phyloP scores from a whole-genome alignment of 257 asterid genomes.

The Solanum tarapatanum region DNA sequence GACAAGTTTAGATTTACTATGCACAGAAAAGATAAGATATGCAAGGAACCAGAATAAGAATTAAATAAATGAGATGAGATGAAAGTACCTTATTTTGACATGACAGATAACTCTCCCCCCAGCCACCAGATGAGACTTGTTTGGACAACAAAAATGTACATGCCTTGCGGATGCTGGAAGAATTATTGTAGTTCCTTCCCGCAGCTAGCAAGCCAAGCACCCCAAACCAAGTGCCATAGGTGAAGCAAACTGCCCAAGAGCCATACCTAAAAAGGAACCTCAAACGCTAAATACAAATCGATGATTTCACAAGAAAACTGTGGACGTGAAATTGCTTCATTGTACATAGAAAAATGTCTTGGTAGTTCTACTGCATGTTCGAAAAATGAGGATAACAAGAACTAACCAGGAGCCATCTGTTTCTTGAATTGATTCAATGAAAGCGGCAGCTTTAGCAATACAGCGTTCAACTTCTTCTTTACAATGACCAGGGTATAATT shows the following conservation, averaged over 20 bases:
- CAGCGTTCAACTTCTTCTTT: conserved; percentile 57
- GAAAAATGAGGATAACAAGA: background rate
- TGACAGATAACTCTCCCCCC: conserved; percentile 99
- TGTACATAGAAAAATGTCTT: background rate
- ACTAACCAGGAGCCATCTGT: conserved; percentile 95
- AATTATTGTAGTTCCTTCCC: conserved; percentile 51
- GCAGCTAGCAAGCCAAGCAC: conserved; percentile 77
- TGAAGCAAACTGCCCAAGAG: conserved; percentile 95
- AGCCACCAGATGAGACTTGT: conserved; percentile 86
- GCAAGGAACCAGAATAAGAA: background rate
- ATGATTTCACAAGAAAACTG: background rate
- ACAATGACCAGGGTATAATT: conserved; percentile 78
- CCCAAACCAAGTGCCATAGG: conserved; percentile 94
- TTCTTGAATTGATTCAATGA: conserved; percentile 66
- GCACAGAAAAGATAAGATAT: background rate
- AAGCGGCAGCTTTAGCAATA: conserved; percentile 55
- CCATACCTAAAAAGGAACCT: conserved; percentile 56
- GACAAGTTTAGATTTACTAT: background rate
- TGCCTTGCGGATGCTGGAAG: conserved; percentile 67
- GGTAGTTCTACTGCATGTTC: background rate
- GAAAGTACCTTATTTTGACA: conserved; percentile 75
- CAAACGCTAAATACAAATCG: background rate
- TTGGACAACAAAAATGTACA: conserved; percentile 84
- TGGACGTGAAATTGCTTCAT: background rate
- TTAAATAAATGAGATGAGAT: background rate